Percentiles rank a stretch among this genome's conserved stretches.
These are phyloP conservation scores for Aspergillus tanneri DNA, from an alignment of 2,329 filamentous ascomycete genomes.

Conservation along the genomic window DNA sequence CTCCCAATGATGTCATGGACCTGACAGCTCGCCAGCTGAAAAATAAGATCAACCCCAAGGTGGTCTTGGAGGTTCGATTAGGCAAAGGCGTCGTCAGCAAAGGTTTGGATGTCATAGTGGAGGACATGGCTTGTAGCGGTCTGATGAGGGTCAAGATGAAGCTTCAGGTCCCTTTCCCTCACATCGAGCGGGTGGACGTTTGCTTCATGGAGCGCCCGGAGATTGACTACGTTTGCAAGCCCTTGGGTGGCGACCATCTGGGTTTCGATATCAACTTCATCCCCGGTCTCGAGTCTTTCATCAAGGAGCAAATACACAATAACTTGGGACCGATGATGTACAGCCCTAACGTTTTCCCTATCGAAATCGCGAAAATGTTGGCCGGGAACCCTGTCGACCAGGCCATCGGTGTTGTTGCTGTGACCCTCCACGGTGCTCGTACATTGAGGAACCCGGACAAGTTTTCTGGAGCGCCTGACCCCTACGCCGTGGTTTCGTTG, in stretches of 20 bases:
- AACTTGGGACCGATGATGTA: constrained; percentile 98
- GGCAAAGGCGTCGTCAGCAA: constrained; percentile 98
- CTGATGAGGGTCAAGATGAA: constrained; percentile 98
- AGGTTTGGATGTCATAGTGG: constrained; percentile 93
- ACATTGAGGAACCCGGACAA: constrained; percentile 95
- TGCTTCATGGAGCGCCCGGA: constrained; percentile 86
- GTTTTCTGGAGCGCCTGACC: constrained; percentile 87
- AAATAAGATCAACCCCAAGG: constrained; percentile 95
- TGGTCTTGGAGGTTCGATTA: constrained; percentile 89
- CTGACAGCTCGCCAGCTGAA: constrained; percentile 86
- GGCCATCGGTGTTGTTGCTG: constrained; percentile 87
- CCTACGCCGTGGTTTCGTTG: constrained; percentile 80
- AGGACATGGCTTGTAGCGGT: constrained; percentile 94
- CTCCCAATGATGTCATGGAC: constrained; percentile 87
- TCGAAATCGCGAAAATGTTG: constrained; percentile 98
- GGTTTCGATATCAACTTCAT: constrained; percentile 99
- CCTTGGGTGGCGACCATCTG: constrained; percentile 88
- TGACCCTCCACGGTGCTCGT: constrained; percentile 87
- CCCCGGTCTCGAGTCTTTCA: constrained; percentile 88
- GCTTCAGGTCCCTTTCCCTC: constrained; percentile 91
- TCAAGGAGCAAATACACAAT: constrained; percentile 92
- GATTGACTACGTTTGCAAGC: constrained; percentile 98
- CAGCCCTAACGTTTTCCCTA: constrained; percentile 92
- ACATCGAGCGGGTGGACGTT: constrained; percentile 91
- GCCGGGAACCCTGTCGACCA: constrained; percentile 91